Conservation (phyloP, 2,329 filamentous ascomycete species). For the Cordyceps javanica region DNA sequence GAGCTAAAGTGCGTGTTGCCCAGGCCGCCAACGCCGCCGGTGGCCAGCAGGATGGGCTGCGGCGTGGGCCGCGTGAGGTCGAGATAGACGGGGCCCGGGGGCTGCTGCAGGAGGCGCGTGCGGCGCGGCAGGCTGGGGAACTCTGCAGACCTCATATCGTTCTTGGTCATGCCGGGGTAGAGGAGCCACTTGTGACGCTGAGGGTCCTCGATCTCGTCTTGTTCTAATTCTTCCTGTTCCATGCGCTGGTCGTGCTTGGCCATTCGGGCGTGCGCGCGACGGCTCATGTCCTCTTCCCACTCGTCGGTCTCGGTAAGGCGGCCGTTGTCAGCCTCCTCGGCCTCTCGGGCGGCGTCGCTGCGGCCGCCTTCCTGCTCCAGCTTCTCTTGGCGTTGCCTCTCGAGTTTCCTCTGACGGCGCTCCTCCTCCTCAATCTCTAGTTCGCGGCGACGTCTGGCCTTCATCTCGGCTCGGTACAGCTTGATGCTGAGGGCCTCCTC, state of each 20-base stretch:
- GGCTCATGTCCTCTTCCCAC: conserved; percentile 25
- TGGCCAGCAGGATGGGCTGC: conserved; percentile 75
- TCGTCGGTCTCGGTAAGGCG: conserved; percentile 19
- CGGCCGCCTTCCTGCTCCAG: conserved; percentile 11
- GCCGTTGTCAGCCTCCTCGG: conserved; percentile 22
- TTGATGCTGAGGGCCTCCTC: conserved; percentile 48
- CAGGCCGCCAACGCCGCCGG: conserved; percentile 81
- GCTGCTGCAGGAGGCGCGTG: conserved; percentile 57
- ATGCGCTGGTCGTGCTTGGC: neutral
- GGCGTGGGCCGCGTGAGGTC: conserved; percentile 74
- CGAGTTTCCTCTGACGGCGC: conserved; percentile 13
- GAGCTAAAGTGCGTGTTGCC: conserved; percentile 92
- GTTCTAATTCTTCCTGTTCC: conserved; percentile 27
- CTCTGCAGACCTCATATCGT: conserved; percentile 53
- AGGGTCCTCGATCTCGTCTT: conserved; percentile 37
- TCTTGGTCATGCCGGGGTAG: conserved; percentile 69
- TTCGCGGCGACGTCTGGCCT: conserved; percentile 26
- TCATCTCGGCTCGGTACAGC: conserved; percentile 27
- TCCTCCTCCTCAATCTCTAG: conserved; percentile 30
- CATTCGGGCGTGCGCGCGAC: neutral
- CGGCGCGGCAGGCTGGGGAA: conserved; percentile 48
- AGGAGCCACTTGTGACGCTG: conserved; percentile 73
- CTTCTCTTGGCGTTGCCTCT: neutral
- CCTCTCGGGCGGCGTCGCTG: conserved; percentile 5
- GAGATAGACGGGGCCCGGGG: conserved; percentile 63